Conservation (phyloP, 164 flowering plant species). For the Vitis rupestris region DNA sequence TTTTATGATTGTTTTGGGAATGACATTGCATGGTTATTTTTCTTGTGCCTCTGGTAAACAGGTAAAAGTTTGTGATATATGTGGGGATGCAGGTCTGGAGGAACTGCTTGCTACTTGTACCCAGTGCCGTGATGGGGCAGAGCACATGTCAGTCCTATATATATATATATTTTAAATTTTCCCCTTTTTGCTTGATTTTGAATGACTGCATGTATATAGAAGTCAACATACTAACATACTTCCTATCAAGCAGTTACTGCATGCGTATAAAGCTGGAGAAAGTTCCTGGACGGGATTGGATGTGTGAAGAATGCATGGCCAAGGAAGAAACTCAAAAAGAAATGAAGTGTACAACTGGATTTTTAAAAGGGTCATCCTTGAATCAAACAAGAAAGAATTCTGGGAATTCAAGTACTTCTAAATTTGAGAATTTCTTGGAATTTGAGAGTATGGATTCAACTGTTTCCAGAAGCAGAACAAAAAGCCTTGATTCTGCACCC, state of each 20-base stretch:
- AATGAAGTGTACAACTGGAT: conserved; percentile 21
- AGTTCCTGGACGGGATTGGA: conserved; percentile 69
- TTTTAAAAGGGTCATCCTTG: background rate
- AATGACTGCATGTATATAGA: background rate
- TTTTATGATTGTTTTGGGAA: too few species aligned
- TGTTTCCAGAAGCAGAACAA: conserved; percentile 9
- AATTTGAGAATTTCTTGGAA: conserved; percentile 8
- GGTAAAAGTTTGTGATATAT: conserved; percentile 87
- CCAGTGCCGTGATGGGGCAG: conserved; percentile 84
- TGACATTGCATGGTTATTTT: too few species aligned
- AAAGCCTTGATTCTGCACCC: conserved; percentile 19
- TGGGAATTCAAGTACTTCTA: background rate
- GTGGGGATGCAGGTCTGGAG: conserved; percentile 89
- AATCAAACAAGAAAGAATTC: conserved; percentile 19
- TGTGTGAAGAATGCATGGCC: conserved; percentile 74
- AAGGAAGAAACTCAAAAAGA: conserved; percentile 35
- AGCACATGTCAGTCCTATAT: conserved; percentile 61
- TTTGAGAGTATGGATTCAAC: conserved; percentile 23
- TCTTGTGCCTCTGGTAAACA: conserved; percentile 17
- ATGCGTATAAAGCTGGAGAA: conserved; percentile 59
- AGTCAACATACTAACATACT: background rate
- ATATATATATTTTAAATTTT: too few species aligned
- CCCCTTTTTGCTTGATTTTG: background rate
- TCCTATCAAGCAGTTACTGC: conserved; percentile 57
- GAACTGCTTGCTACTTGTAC: conserved; percentile 70